A percentile compares a stretch with the other conserved stretches of the same genome.
These are phyloP conservation scores for Coniella lustricola DNA, from an alignment of 2,329 filamentous ascomycete genomes.

Conservation along the genomic window DNA sequence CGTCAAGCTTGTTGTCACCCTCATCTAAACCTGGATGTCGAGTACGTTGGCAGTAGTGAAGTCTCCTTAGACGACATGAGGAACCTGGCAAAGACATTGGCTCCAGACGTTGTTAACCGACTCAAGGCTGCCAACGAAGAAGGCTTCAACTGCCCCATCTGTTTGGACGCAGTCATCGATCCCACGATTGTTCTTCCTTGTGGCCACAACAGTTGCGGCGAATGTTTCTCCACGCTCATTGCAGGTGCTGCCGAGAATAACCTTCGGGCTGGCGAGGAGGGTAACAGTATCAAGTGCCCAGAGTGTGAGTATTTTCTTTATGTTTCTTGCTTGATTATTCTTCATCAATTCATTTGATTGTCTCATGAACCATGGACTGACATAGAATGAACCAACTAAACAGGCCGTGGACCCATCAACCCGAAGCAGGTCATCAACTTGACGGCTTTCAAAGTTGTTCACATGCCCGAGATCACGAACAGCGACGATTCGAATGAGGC, in stretches of 20 bases:
- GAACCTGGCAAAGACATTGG: conserved; percentile 48
- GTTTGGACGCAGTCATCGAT: conserved; percentile 68
- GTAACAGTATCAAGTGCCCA: conserved; percentile 57
- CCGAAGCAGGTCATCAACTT: conserved; percentile 67
- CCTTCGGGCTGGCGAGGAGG: conserved; percentile 55
- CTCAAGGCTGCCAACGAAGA: conserved; percentile 43
- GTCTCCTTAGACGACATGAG: conserved; percentile 36
- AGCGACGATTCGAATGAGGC: conserved; percentile 12
- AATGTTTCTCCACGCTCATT: conserved; percentile 65
- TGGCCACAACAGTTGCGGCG: conserved; percentile 70
- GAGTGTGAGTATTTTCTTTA: conserved; percentile 42
- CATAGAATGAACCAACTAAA: background rate
- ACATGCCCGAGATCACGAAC: conserved; percentile 49
- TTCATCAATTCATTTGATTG: background rate
- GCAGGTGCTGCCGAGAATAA: conserved; percentile 50
- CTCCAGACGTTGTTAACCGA: conserved; percentile 54
- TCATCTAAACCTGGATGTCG: conserved; percentile 51
- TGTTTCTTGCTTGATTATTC: background rate
- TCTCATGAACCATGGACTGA: background rate
- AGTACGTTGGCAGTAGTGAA: conserved; percentile 35
- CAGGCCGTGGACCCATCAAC: conserved; percentile 52
- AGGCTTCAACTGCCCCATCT: conserved; percentile 74
- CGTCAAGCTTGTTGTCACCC: conserved; percentile 77
- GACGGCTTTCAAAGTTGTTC: conserved; percentile 63
- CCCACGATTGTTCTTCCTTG: conserved; percentile 76